These are phyloP conservation scores for Paecilomyces dactylethromorphus DNA, from an alignment of 2,329 filamentous ascomycete genomes.

Conservation along the genomic window DNA sequence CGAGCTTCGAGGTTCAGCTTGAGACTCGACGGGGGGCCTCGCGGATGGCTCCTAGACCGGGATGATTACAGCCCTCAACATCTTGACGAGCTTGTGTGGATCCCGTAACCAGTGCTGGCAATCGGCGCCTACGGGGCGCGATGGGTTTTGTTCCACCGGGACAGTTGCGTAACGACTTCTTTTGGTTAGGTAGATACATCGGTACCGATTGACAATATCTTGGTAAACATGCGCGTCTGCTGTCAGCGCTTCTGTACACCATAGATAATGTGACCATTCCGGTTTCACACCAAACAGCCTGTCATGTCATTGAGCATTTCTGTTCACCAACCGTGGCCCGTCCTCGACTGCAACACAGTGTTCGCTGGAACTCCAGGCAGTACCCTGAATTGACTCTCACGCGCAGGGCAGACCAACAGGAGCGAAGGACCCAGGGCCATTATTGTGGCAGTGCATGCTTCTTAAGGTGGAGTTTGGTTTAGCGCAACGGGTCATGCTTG, in stretches of 20 bases:
- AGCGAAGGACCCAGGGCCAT: constrained; percentile 6
- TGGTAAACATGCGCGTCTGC: not conserved
- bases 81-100: not conserved
- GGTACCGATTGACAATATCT: not conserved
- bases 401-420: not conserved
- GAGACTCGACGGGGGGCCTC: not conserved
- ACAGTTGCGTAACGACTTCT: not conserved
- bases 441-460: constrained; percentile 24
- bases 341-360: not conserved
- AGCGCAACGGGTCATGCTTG: constrained; percentile 5
- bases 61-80: not conserved
- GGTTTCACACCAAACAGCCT: not conserved
- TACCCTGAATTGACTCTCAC: not conserved
- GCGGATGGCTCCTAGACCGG: not conserved
- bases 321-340: not conserved
- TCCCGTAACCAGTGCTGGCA: not conserved
- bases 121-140: not conserved
- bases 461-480: constrained; percentile 13
- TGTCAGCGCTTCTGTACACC: not conserved
- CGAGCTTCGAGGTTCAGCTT: not conserved
- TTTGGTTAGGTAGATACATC: not conserved
- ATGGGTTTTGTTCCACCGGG: not conserved
- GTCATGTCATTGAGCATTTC: not conserved
- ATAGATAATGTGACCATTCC: not conserved
- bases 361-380: not conserved